Percentiles rank a stretch among this genome's conserved stretches.
phyloP scores from a whole-genome alignment of 805 yeast genomes.

The Candida ascalaphidarum region DNA sequence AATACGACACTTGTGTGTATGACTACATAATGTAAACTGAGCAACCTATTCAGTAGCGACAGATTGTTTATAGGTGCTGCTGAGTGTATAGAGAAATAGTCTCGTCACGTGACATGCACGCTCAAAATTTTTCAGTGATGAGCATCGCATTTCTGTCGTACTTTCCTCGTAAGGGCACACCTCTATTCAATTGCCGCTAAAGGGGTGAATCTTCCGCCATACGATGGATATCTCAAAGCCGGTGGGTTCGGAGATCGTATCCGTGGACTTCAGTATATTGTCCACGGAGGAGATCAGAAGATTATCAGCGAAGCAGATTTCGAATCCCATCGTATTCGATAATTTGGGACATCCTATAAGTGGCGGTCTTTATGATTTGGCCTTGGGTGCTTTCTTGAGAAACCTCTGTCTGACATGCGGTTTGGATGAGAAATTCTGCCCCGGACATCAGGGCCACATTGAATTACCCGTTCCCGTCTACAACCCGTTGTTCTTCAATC shows the following conservation, averaged over 20 bases:
- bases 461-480: slow-evolving; percentile 94
- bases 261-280: slow-evolving; percentile 87
- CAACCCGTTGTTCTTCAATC: slow-evolving; percentile 90
- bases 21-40: no score
- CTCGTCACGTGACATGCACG: no score
- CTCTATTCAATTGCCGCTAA: no score
- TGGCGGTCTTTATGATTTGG: slow-evolving; percentile 88
- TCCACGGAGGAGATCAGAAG: slow-evolving; percentile 75
- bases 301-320: slow-evolving; percentile 89
- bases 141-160: no score
- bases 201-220: no score
- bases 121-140: no score
- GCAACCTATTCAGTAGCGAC: no score
- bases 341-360: slow-evolving; percentile 91
- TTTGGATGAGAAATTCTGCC: slow-evolving; percentile 86
- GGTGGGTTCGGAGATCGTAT: slow-evolving; percentile 85
- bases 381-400: slow-evolving; percentile 89
- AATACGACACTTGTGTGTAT: no score
- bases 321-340: slow-evolving; percentile 93
- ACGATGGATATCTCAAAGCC: slow-evolving; percentile 99
- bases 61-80: no score
- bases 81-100: no score
- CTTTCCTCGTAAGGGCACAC: no score
- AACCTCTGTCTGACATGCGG: slow-evolving; percentile 95
- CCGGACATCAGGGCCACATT: slow-evolving; percentile 98